Conservation (phyloP, 768 basidiomycete species). For the Tricholoma sp. region DNA sequence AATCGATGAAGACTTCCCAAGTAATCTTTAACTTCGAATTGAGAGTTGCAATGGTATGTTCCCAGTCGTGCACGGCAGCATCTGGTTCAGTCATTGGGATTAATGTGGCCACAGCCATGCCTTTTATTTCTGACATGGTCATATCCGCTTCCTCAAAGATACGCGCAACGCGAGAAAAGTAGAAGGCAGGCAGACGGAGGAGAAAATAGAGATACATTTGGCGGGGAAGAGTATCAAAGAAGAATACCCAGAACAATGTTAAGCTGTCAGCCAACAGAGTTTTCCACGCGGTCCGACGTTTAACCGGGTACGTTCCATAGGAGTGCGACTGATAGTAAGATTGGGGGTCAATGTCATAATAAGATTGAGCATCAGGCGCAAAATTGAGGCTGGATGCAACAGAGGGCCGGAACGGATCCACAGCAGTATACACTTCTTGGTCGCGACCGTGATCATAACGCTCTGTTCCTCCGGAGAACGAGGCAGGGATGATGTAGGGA, state of each 20-base stretch:
- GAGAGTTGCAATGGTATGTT: neutral
- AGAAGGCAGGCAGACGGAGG: constrained; percentile 56
- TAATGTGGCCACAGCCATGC: constrained; percentile 25
- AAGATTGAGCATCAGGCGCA: neutral
- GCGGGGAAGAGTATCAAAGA: constrained; percentile 24
- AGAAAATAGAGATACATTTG: constrained; percentile 34
- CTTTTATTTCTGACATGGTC: constrained; percentile 47
- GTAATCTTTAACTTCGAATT: constrained; percentile 25
- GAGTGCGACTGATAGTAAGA: neutral
- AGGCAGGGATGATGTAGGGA: neutral
- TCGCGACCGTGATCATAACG: neutral
- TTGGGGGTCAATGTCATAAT: neutral
- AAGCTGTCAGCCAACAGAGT: neutral
- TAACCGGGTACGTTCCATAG: neutral
- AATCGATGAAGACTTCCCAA: constrained; percentile 72
- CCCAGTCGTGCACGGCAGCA: constrained; percentile 1
- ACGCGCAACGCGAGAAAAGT: constrained; percentile 59
- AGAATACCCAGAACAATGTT: constrained; percentile 7
- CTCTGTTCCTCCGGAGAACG: neutral
- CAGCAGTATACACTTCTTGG: constrained; percentile 5
- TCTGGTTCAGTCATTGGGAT: constrained; percentile 4
- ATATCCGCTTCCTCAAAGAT: constrained; percentile 64
- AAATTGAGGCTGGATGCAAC: neutral
- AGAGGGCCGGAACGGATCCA: constrained; percentile 11
- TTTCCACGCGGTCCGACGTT: neutral